Conservation (phyloP, 441 rosid species). For the Manihot esculenta region DNA sequence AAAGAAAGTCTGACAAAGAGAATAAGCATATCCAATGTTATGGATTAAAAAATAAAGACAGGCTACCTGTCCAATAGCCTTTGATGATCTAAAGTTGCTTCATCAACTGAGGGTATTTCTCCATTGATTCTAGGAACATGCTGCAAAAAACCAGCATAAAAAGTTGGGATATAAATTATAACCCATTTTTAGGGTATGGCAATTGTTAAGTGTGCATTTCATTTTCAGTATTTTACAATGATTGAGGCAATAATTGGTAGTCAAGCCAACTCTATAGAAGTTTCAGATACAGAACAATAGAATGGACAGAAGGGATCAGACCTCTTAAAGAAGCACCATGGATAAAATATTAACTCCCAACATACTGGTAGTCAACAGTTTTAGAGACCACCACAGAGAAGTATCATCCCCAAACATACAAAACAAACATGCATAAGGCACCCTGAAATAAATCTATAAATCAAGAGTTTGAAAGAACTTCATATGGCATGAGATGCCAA, state of each 20-base stretch:
- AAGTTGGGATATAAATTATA: not conserved
- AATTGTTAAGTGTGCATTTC: not conserved
- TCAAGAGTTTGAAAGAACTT: not conserved
- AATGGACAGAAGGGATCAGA: not conserved
- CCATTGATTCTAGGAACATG: slow-evolving; percentile 71
- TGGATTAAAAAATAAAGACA: not conserved
- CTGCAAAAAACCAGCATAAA: slow-evolving; percentile 32
- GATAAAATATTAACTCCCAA: not conserved
- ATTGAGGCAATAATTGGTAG: not conserved
- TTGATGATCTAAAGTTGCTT: slow-evolving; percentile 31
- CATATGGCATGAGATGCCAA: not conserved
- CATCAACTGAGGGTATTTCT: slow-evolving; percentile 65
- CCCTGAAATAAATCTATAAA: not conserved
- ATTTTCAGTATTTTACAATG: not conserved
- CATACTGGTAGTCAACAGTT: not conserved
- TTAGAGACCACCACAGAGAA: not conserved
- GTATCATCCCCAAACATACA: not conserved
- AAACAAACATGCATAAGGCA: not conserved
- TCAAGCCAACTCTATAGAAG: slow-evolving; percentile 4
- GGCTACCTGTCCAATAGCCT: slow-evolving; percentile 28
- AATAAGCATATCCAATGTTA: not conserved
- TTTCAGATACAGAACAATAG: not conserved
- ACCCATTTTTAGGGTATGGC: not conserved
- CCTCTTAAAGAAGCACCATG: not conserved
- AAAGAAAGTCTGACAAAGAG: not conserved